phyloP scores from a whole-genome alignment of 1,139 yeast genomes.

The Geotrichum aggregatum region DNA sequence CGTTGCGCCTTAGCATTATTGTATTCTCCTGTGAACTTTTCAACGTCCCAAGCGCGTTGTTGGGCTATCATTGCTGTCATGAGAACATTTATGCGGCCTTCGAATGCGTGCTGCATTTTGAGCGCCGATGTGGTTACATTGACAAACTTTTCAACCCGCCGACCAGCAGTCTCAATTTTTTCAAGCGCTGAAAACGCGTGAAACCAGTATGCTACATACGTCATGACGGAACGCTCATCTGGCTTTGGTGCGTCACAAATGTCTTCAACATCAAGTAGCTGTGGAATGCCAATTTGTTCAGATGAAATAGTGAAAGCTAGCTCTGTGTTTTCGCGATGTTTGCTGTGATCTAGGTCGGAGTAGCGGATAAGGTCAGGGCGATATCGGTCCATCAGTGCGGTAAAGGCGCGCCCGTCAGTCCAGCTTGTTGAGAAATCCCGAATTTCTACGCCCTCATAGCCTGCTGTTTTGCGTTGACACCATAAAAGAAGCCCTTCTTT shows the following conservation, averaged over 20 bases:
- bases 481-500: slow-evolving; percentile 44
- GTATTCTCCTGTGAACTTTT: slow-evolving; percentile 34
- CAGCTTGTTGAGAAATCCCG: slow-evolving; percentile 44
- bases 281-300: slow-evolving; percentile 49
- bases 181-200: slow-evolving; percentile 47
- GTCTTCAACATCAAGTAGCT: slow-evolving; percentile 56
- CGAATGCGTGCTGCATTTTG: slow-evolving; percentile 38
- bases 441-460: slow-evolving; percentile 40
- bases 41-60: slow-evolving; percentile 28
- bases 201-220: slow-evolving; percentile 63
- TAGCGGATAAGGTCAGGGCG: slow-evolving; percentile 45
- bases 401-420: slow-evolving; percentile 47
- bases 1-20: slow-evolving; percentile 35
- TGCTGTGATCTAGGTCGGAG: slow-evolving; percentile 33
- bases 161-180: slow-evolving; percentile 41
- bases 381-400: slow-evolving; percentile 45
- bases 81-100: slow-evolving; percentile 34
- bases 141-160: slow-evolving; percentile 41
- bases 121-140: slow-evolving; percentile 37
- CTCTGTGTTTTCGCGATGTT: slow-evolving; percentile 36
- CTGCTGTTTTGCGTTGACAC: slow-evolving; percentile 44
- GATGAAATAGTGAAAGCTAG: slow-evolving; percentile 43
- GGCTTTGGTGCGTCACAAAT: slow-evolving; percentile 48
- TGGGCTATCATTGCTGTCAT: slow-evolving; percentile 29
- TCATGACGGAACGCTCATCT: slow-evolving; percentile 60